Evolutionary conservation across 768 basidiomycete genomes (phyloP).

Genomic region (Rubroboletus satanas): DNA sequence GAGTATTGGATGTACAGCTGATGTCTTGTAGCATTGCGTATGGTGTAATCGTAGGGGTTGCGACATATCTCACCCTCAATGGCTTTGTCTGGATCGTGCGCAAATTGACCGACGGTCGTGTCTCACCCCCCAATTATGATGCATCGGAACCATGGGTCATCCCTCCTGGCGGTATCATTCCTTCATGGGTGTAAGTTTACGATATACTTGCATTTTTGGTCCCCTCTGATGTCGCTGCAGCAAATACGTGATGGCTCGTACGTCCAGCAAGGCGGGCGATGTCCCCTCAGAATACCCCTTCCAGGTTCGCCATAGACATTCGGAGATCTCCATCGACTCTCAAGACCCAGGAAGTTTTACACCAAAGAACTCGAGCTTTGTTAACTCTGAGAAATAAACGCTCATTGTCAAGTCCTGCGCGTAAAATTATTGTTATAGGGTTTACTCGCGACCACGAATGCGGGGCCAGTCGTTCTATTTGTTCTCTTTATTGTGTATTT

Average conservation of each 20-base stretch:
- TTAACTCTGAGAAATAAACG: constrained; percentile 26
- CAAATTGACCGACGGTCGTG: constrained; percentile 53
- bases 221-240: constrained; percentile 11
- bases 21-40: constrained; percentile 67
- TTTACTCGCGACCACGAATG: constrained; percentile 14
- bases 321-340: constrained; percentile 32
- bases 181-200: constrained; percentile 59
- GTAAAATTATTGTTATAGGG: constrained; percentile 8
- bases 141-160: constrained; percentile 65
- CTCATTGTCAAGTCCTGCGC: neutral
- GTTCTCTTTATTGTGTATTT: constrained; percentile 30
- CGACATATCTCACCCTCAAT: constrained; percentile 70
- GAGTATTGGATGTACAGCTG: neutral
- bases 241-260: constrained; percentile 24
- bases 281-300: constrained; percentile 27
- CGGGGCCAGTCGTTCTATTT: constrained; percentile 14
- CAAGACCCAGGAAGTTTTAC: constrained; percentile 25
- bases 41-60: constrained; percentile 79
- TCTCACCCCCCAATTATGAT: constrained; percentile 63
- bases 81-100: constrained; percentile 57
- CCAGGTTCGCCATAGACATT: constrained; percentile 30
- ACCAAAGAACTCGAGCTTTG: constrained; percentile 25
- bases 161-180: constrained; percentile 67
- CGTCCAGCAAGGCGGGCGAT: neutral
- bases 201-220: neutral